Conservation (phyloP, 208 protist species). For the Lotmaria passim region DNA sequence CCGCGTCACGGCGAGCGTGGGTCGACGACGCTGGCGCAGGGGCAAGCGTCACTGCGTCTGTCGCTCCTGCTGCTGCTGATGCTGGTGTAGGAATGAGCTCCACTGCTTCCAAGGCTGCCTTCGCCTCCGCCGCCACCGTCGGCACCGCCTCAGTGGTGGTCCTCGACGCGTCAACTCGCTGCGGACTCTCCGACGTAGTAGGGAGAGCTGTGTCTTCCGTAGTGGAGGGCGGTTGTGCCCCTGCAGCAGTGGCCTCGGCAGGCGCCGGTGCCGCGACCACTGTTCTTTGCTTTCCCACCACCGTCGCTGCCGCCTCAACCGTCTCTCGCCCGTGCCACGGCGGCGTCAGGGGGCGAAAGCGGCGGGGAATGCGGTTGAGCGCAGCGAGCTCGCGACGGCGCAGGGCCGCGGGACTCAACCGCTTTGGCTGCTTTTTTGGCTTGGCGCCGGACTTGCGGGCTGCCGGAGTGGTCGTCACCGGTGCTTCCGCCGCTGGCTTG, state of each 20-base stretch:
- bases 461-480: not conserved
- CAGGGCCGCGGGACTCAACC: conserved; percentile 23
- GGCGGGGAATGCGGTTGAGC: conserved; percentile 32
- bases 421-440: conserved; percentile 9
- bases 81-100: too few species aligned
- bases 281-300: not conserved
- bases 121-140: not conserved
- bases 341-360: conserved; percentile 15
- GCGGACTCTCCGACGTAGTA: not conserved
- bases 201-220: not conserved
- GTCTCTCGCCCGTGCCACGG: conserved; percentile 1
- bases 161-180: not conserved
- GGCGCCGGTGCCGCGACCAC: conserved; percentile 9
- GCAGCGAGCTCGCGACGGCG: conserved; percentile 31
- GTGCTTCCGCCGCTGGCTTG: not conserved
- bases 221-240: not conserved
- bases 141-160: not conserved
- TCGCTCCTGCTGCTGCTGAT: not conserved
- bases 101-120: not conserved
- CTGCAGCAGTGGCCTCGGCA: conserved; percentile 9
- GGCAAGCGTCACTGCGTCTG: too few species aligned
- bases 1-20: not conserved
- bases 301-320: conserved; percentile 11
- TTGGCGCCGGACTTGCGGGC: not conserved
- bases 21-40: not conserved